phyloP scores from a whole-genome alignment of 805 yeast species.

The Candida loeiensis region DNA sequence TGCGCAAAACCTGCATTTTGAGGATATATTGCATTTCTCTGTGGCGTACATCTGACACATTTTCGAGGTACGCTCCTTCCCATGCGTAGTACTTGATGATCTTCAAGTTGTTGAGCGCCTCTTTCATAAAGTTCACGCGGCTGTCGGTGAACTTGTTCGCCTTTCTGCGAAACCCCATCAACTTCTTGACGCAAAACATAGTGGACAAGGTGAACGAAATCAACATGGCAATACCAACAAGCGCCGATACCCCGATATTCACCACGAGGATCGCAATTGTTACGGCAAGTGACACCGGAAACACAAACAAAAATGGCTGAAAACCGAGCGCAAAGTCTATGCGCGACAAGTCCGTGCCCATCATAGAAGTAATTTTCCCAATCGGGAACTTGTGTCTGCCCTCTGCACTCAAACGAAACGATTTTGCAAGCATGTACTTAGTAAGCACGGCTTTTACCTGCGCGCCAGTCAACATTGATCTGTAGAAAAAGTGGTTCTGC shows the following conservation, averaged over 20 bases:
- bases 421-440: slow-evolving; percentile 23
- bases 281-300: slow-evolving; percentile 24
- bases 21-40: slow-evolving; percentile 62
- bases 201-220: slow-evolving; percentile 35
- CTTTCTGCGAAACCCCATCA: slow-evolving; percentile 44
- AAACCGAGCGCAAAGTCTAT: slow-evolving; percentile 28
- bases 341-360: slow-evolving; percentile 27
- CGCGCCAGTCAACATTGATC: slow-evolving; percentile 27
- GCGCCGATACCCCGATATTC: slow-evolving; percentile 23
- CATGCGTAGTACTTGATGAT: slow-evolving; percentile 86
- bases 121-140: slow-evolving; percentile 74
- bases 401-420: slow-evolving; percentile 19
- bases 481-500: slow-evolving; percentile 24
- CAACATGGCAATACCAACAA: slow-evolving; percentile 24
- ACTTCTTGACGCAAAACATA: slow-evolving; percentile 44
- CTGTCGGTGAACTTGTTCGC: slow-evolving; percentile 68
- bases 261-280: slow-evolving; percentile 22
- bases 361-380: slow-evolving; percentile 25
- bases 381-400: slow-evolving; percentile 20
- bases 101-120: slow-evolving; percentile 72
- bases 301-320: slow-evolving; percentile 22
- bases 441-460: slow-evolving; percentile 26
- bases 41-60: slow-evolving; percentile 54
- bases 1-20: slow-evolving; percentile 64
- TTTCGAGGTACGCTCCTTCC: slow-evolving; percentile 73